Base-by-base conservation (phyloP, 306 rosid genomes). In the Fragaria nilgerrensis region DNA sequence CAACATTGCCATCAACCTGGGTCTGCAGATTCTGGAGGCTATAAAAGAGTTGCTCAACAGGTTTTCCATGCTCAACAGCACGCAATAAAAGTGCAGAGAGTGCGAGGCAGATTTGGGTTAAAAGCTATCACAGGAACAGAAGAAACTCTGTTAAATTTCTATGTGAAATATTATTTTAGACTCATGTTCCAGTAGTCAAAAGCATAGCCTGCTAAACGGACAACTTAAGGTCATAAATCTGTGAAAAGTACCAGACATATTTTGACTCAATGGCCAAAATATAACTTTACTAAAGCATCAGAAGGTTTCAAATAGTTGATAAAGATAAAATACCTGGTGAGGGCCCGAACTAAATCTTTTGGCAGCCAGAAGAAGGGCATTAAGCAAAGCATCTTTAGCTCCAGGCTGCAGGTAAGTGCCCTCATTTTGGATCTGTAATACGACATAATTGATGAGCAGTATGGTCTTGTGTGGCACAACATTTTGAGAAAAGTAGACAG, bases 21-120 rank as follows among this genome's bases (percentile, higher is more conserved):
- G 81, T 85, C 87, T 90, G 94, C 82, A 91, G 87, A 85, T 84
- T 90, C 92, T 76, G 94, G 67, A 94, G 98, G 85, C 90, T 90
- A 88, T 90, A 92, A 85, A 94, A 92, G 44, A 94, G 97, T 82
- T 89, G 92, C 85, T 92, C 96, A 8, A 94, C 86, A 50, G 98
- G 93, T 77, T 94, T 94, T 61, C 97, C 98, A 82, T 86, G 83
- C 73, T 89, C 97, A 72, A 84, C 87, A 62, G 90, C 91, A 32
- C 89, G 92, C 75, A 94, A 94, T 52, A 92, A 82, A 32, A 94
- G 97, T 5, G 97, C 91, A 75, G 98, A 92, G 72, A 94, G 91
- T 36, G 97, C 98, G 76, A 94, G 96, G 78, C 98, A 94, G 79
- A 94, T 94, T 81, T 94, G 98, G 22, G 98, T 94, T 74, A 94